Evolutionary conservation across 257 asterid genomes (phyloP), one percentile per base, ranked within the genome.

Genomic region (Solanum chiquidenum): DNA sequence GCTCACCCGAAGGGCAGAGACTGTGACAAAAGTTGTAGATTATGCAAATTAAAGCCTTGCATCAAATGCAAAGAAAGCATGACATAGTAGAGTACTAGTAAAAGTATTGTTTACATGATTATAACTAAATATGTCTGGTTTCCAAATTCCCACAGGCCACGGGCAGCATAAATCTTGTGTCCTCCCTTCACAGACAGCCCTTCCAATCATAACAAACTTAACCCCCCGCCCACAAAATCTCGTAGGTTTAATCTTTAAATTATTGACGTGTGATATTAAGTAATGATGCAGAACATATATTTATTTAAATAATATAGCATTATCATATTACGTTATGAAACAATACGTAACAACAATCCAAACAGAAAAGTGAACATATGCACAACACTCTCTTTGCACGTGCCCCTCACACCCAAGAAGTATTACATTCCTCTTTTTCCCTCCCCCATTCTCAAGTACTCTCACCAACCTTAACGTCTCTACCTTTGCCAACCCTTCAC

Each of bases 311-410:
- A 55, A 16, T 18, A 52, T 52, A 18, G 8, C 18, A 55, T 1
- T 18, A 55, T 2, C 3, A 49, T 16, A 49, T 16, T 49, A 18
- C 4, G 4, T 18, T 52, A 6, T 52, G n/a, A 18, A 18, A 55
- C 1, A 18, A 55, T 55, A 55, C 4, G 10, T 55, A 55, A 18
- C 10, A 55, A 55, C 20, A 2, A 55, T 18, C 4, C 10, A 55
- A 18, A 52, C 10, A 6, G 10, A 52, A 52, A 52, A 16, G 64
- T 52, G 10, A 55, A 55, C 11, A 20, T 6, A 55, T 18, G 49
- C 9, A 84, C 86, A 90, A 91, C 95, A 92, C 96, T 90, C 95
- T 93, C 98, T 94, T 95, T 94, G 96, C 96, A 94, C 96, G 93
- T 93, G 92, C 91, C 88, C 87, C 90, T 90, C 95, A 88, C 94